Evolutionary conservation across 106 monocot species (phyloP), one percentile per base, ranked within the genome.

Genomic region (Xerophyta viscosa): DNA sequence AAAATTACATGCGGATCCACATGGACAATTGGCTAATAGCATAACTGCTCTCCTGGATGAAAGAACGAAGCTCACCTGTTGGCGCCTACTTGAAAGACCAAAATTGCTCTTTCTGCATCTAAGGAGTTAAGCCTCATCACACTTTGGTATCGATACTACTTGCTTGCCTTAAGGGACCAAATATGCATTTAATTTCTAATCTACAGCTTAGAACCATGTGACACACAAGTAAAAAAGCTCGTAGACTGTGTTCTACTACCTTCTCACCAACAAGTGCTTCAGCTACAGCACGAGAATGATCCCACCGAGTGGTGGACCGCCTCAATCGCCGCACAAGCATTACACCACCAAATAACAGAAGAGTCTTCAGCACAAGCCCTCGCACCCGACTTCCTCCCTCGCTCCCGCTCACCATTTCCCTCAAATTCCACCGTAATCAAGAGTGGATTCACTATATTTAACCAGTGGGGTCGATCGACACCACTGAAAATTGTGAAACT

Each of bases 401-500:
- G 18, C 21, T 24, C 48, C 24, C 48, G 3, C 19, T 33, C 11
- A 33, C 33, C 33, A 33, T 33, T 11, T 11, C 33, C 33, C 33
- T 33, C 33, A 33, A 33, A 33, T 33, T 33, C 5, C 33, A 33
- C 33, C 11, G 11, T 33, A 11, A 11, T 33, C 5, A 33, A 33
- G 33, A 6, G 33, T 57, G 13, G 13, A 48, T 43, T 87, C 92
- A 74, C 87, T 93, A 63, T 87, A 83, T 26, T 83, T 83, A 20
- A 66, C 66, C 57, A 93, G 83, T 25, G 83, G 56, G n/a, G n/a
- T 29, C 84, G 71, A 31, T 83, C 83, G 12, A 93, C 87, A 39
- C 63, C 75, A 21, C 80, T n/a, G 92, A 31, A 87, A 83, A 31
- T 93, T 87, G 66, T 93, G 87, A 83, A 87, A 77, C 24, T 77